A percentile compares a stretch with the other conserved stretches of the same genome.
phyloP scores from a whole-genome alignment of 257 asterid species.

The Solanum ossicruentum region DNA sequence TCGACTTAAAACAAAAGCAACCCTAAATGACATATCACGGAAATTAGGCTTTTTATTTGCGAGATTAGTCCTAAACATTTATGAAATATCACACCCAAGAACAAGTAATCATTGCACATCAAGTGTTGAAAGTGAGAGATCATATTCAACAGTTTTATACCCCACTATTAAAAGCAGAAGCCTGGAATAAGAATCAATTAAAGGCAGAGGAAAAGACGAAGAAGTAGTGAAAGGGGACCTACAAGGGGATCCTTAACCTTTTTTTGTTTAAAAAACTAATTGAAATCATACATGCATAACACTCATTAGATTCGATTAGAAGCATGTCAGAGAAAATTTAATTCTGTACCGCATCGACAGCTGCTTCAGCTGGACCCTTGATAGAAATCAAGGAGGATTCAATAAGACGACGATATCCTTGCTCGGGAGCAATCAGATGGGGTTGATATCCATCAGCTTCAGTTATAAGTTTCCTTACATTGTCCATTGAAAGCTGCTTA shows the following conservation, averaged over 20 bases:
- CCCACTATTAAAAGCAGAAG: not conserved
- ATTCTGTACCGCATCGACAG: conserved; percentile 79
- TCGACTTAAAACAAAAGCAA: not conserved
- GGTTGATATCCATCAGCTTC: conserved; percentile 99
- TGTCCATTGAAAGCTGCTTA: conserved; percentile 98
- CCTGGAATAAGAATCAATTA: not conserved
- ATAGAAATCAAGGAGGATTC: conserved; percentile 79
- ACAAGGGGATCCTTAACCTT: not conserved
- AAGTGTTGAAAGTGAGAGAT: not conserved
- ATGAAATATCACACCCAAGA: not conserved
- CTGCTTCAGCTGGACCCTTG: conserved; percentile 97
- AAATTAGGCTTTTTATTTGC: not conserved
- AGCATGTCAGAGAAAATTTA: not conserved
- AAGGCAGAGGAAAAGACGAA: not conserved
- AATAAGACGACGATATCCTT: conserved; percentile 96
- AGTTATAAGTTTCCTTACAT: conserved; percentile 86
- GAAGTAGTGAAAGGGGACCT: not conserved
- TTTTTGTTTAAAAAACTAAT: not conserved
- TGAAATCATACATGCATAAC: not conserved
- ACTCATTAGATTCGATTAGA: not conserved
- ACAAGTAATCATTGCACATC: not conserved
- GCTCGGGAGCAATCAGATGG: conserved; percentile 98
- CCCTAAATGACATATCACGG: not conserved
- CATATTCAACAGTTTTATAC: not conserved
- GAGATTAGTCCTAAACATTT: not conserved